Base-by-base conservation (phyloP, 1,284 basidiomycete species). In the Malassezia pachydermatis region DNA sequence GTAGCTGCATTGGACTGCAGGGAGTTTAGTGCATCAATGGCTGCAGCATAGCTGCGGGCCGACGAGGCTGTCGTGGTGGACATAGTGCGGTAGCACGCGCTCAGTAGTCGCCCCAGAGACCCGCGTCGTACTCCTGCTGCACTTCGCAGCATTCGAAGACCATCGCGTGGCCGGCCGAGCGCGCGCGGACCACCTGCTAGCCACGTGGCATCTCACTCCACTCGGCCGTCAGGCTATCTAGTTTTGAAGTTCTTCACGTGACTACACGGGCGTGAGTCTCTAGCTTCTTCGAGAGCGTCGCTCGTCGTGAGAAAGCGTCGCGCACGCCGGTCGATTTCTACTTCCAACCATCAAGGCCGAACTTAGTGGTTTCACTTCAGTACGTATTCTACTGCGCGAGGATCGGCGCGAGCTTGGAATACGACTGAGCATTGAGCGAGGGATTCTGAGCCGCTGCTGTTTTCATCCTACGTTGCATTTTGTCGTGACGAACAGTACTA, bases 1-100 rank as follows among this genome's bases (percentile, higher is more conserved):
- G 82, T 81, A 16, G 87, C 87, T 24, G 88, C 88, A 78, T 98
- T 99, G 33, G 84, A 86, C 73, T 98, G 92, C 23, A 96, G 80
- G 27, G 85, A 80, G 73, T 99, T 99, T 52, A 99, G 79, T 48
- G 80, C 77, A 48, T 83, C 79, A 59, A 99, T 80, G 0, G 94
- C 94, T 57, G 89, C 84, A 60, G 78, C 53, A 49, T 75, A 75
- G 10, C 17, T 41, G 4, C 43, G 33, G 25, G n/a, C n/a, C n/a
- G n/a, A n/a, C n/a, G n/a, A n/a, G n/a, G n/a, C n/a, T n/a, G 36
- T 17, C 3, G 28, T n/a, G 11, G 34, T 36, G 13, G 23, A 10
- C 38, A 41, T 41, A 14, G 30, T 28, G 7, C 24, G 22, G 17
- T 43, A 43, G 19, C 24, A 13, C 29, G 22, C 27, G 27, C 24